Conservation (phyloP, 306 rosid species). For the Glycine latifolia region DNA sequence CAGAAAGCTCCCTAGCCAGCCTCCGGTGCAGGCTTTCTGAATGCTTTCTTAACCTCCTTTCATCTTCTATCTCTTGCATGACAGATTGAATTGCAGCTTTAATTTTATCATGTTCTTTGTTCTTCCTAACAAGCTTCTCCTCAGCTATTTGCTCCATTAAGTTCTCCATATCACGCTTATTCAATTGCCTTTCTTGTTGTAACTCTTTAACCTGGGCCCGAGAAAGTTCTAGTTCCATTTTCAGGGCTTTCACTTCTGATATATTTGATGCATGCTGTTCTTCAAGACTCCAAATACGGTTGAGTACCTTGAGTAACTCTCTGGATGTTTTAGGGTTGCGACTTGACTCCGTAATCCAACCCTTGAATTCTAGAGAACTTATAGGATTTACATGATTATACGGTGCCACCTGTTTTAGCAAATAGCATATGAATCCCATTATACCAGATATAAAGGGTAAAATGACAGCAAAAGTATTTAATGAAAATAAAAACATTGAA, state of each 20-base stretch:
- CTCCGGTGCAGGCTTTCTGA: conserved; percentile 63
- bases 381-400: conserved; percentile 36
- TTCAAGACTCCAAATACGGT: conserved; percentile 65
- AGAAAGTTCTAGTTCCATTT: conserved; percentile 64
- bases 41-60: conserved; percentile 67
- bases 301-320: conserved; percentile 66
- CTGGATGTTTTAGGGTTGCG: conserved; percentile 51
- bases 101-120: conserved; percentile 49
- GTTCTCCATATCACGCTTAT: conserved; percentile 57
- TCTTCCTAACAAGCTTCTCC: conserved; percentile 53
- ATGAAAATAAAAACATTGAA: background rate
- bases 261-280: conserved; percentile 64
- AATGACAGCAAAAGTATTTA: background rate
- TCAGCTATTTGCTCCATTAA: conserved; percentile 52
- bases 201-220: conserved; percentile 59
- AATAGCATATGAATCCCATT: background rate
- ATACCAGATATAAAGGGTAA: background rate
- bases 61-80: conserved; percentile 62
- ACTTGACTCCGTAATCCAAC: conserved; percentile 49
- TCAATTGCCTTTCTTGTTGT: conserved; percentile 55
- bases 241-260: conserved; percentile 56
- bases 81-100: conserved; percentile 55
- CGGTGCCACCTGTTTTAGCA: conserved; percentile 57
- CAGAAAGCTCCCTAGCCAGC: conserved; percentile 62
- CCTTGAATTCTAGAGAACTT: conserved; percentile 45